phyloP scores from a whole-genome alignment of 2,329 filamentous ascomycete genomes.

The Pezicula carpinea region DNA sequence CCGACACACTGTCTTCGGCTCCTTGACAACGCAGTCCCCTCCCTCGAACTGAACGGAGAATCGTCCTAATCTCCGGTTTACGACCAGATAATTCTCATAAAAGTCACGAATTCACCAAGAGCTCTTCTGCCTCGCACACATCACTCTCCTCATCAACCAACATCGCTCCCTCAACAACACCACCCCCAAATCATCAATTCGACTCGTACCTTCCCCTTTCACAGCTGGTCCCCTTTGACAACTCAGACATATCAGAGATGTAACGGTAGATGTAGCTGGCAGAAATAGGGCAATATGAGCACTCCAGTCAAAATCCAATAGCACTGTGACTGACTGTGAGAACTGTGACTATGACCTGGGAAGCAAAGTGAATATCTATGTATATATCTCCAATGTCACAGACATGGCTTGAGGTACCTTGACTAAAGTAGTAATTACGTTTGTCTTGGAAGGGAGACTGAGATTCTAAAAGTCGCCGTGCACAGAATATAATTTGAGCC shows the following conservation, averaged over 20 bases:
- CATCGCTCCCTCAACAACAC: background rate
- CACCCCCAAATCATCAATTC: background rate
- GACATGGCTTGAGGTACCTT: too few relatives aligned
- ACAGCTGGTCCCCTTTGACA: background rate
- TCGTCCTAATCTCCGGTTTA: constrained; percentile 33
- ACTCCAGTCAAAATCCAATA: background rate
- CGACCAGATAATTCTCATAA: constrained; percentile 27
- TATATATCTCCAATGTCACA: too few relatives aligned
- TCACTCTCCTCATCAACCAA: constrained; percentile 1
- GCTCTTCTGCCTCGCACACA: constrained; percentile 13
- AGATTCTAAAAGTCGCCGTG: too few relatives aligned
- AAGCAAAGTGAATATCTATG: too few relatives aligned
- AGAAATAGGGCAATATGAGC: background rate
- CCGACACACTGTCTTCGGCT: constrained; percentile 30
- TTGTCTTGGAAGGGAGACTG: too few relatives aligned
- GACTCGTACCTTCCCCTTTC: background rate
- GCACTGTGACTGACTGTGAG: background rate
- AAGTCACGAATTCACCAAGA: constrained; percentile 26
- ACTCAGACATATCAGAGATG: background rate
- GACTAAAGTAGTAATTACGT: too few relatives aligned
- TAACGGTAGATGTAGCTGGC: background rate
- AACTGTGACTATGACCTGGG: background rate
- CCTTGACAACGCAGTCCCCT: constrained; percentile 29
- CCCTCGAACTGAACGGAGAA: constrained; percentile 30
- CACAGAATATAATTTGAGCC: too few relatives aligned